These are phyloP conservation scores for Pyrenophora teres DNA, from an alignment of 2,329 filamentous ascomycete species.

Conservation along the genomic window DNA sequence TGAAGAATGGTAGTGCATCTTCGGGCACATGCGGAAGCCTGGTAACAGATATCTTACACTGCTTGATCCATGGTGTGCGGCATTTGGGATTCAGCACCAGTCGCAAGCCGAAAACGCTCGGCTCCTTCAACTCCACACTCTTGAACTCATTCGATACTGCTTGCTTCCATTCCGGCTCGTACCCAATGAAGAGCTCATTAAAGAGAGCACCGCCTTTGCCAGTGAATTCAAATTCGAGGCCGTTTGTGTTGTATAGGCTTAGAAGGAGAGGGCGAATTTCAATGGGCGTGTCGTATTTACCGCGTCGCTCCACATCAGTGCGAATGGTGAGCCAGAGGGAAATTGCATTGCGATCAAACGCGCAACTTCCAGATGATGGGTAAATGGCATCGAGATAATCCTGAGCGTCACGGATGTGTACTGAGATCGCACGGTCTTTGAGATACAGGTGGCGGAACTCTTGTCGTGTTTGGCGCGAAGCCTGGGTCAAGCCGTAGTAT, in stretches of 20 bases:
- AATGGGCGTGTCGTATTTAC: conserved; percentile 15
- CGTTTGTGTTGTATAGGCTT: conserved; percentile 8
- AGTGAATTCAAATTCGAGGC: conserved; percentile 13
- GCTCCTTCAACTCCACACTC: conserved; percentile 16
- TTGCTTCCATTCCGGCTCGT: conserved; percentile 8
- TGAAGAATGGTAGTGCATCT: conserved; percentile 11
- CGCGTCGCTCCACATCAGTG: conserved; percentile 13
- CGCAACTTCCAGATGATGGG: conserved; percentile 1
- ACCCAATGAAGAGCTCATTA: conserved; percentile 14
- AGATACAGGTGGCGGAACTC: conserved; percentile 14
- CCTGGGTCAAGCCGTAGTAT: conserved; percentile 15
- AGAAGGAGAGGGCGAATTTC: conserved; percentile 11
- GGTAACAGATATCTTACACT: conserved; percentile 12
- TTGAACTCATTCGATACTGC: conserved; percentile 12
- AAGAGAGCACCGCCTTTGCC: conserved; percentile 12
- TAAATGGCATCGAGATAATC: conserved; percentile 11
- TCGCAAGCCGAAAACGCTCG: conserved; percentile 10
- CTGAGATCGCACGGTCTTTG: conserved; percentile 11
- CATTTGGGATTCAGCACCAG: conserved; percentile 12
- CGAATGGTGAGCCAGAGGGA: conserved; percentile 12
- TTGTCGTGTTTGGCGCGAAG: conserved; percentile 10
- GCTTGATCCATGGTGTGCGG: conserved; percentile 9
- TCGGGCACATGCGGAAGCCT: conserved; percentile 14
- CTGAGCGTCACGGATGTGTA: conserved; percentile 16
- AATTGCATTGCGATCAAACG: conserved; percentile 7